Conservation (phyloP, 495 filamentous ascomycete species). For the Trichoderma parareesei region DNA sequence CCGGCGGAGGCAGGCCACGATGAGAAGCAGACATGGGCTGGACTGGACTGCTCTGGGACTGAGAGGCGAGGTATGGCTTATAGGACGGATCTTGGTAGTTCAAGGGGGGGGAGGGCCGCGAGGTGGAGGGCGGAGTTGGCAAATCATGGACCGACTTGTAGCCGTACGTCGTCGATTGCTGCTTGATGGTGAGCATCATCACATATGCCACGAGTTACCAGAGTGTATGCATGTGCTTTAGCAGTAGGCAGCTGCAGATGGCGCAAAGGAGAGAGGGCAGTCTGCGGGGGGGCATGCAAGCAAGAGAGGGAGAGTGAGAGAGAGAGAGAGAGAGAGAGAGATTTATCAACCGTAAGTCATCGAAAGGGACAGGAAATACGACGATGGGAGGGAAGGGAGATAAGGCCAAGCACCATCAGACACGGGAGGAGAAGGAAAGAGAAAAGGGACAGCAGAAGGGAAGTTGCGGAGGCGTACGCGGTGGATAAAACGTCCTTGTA, state of each 20-base stretch:
- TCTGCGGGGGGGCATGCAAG: constrained; percentile 9
- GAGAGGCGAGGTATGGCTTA: constrained; percentile 19
- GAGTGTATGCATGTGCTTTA: constrained; percentile 19
- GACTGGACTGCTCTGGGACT: not conserved
- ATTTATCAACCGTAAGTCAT: not conserved
- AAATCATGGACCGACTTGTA: constrained; percentile 64
- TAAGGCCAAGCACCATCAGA: constrained; percentile 9
- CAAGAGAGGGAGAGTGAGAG: not conserved
- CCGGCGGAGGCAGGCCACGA: constrained; percentile 66
- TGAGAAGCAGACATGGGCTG: constrained; percentile 64
- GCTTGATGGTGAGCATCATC: constrained; percentile 62
- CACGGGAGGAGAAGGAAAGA: constrained; percentile 13
- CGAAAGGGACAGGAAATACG: constrained; percentile 16
- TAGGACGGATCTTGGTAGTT: constrained; percentile 41
- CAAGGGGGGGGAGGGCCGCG: constrained; percentile 53
- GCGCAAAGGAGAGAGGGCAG: constrained; percentile 9
- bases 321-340: too few species aligned
- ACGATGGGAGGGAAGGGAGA: constrained; percentile 16
- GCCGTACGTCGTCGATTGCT: constrained; percentile 53
- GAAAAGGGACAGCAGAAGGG: not conserved
- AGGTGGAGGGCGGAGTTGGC: constrained; percentile 50
- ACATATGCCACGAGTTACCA: constrained; percentile 21
- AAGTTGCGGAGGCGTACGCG: constrained; percentile 18
- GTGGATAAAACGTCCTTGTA: constrained; percentile 41
- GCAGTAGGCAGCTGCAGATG: constrained; percentile 10